phyloP scores from a whole-genome alignment of 2,329 filamentous ascomycete species.

The Apiospora malaysiana region DNA sequence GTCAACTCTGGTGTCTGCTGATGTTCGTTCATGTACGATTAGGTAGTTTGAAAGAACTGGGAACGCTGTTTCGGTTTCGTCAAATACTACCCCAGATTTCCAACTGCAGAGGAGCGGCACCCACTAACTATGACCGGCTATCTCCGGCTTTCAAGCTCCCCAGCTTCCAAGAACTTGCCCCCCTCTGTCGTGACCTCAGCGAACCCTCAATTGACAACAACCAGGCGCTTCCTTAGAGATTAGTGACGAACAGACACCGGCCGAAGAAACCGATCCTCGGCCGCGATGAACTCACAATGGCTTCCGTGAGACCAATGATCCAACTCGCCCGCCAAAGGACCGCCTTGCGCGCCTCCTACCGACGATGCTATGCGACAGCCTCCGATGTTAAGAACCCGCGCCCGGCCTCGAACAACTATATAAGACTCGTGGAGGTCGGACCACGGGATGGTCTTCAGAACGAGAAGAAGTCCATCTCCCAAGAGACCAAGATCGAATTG shows the following conservation, averaged over 20 bases:
- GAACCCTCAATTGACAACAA: neutral
- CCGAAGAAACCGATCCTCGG: constrained; percentile 14
- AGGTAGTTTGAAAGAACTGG: neutral
- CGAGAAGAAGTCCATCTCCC: constrained; percentile 63
- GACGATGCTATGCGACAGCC: constrained; percentile 39
- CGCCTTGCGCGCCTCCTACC: constrained; percentile 24
- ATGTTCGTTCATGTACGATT: neutral
- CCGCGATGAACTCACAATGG: constrained; percentile 39
- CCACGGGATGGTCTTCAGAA: constrained; percentile 75
- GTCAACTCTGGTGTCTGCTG: neutral
- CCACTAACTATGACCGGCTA: constrained; percentile 12
- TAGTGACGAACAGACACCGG: neutral
- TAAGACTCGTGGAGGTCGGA: constrained; percentile 68
- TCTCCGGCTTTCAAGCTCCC: constrained; percentile 17
- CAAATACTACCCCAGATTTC: constrained; percentile 5
- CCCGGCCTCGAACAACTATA: constrained; percentile 34
- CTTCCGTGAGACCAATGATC: constrained; percentile 38
- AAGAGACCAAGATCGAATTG: constrained; percentile 67
- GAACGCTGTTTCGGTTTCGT: neutral
- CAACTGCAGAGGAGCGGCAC: neutral
- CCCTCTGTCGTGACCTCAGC: neutral
- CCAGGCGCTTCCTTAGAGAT: neutral
- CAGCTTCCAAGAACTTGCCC: constrained; percentile 18
- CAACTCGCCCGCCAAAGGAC: constrained; percentile 33
- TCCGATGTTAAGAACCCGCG: constrained; percentile 35